These are phyloP conservation scores for Backusella australiensis DNA, from an alignment of 192 early-diverging fungal genomes.

Conservation along the genomic window DNA sequence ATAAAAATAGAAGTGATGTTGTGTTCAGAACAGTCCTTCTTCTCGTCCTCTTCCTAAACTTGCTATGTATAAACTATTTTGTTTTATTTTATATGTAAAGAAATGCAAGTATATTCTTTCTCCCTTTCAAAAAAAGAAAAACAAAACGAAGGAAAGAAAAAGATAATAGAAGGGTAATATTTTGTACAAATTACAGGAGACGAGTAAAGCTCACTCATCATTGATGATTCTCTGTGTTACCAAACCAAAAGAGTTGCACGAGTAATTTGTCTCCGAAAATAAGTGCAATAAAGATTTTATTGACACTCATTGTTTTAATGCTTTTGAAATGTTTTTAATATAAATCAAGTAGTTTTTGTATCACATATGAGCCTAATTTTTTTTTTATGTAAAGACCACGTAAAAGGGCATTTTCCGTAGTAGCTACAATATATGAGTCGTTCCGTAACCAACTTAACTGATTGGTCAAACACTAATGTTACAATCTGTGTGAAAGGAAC, in stretches of 20 bases:
- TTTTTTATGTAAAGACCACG: too few species aligned
- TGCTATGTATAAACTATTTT: not conserved
- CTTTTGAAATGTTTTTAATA: not conserved
- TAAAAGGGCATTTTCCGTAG: not conserved
- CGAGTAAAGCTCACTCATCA: not conserved
- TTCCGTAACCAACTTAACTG: not conserved
- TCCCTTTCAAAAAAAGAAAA: not conserved
- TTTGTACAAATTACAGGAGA: conserved; percentile 1
- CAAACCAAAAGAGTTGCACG: not conserved
- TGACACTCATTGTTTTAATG: not conserved
- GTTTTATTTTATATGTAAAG: not conserved
- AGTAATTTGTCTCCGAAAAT: not conserved
- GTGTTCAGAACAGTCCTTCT: not conserved
- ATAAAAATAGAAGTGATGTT: conserved; percentile 7
- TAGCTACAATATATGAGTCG: not conserved
- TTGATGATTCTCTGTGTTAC: not conserved
- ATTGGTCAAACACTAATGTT: conserved; percentile 4
- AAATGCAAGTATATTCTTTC: not conserved
- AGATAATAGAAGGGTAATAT: not conserved
- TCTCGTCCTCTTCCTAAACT: not conserved
- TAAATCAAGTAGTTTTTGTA: not conserved
- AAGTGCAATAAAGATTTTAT: not conserved
- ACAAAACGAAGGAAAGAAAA: not conserved
- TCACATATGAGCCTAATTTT: not conserved
- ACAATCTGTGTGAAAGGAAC: not conserved